Base-by-base conservation (phyloP, 306 rosid genomes). In the Morella rubra region DNA sequence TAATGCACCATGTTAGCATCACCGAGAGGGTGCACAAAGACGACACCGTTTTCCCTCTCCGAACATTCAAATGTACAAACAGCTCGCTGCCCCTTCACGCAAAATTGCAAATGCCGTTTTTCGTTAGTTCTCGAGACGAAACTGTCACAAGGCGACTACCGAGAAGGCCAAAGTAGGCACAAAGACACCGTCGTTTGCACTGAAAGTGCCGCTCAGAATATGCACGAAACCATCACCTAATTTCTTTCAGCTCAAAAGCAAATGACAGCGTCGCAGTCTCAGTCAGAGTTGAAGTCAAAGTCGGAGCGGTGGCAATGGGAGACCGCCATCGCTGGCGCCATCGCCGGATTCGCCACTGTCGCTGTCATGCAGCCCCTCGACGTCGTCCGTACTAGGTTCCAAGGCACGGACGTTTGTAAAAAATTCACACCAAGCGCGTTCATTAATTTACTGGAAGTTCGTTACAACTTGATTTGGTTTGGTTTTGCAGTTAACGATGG, bases 341-440 rank as follows among this genome's bases (percentile, higher is more conserved):
- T 81, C 16, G 98, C 98, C 1, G 98, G 98, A 3, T 92, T 94
- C 76, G 87, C 91, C 80, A 90, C 98, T 16, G 97, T 94, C 15
- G 92, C 91, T 5, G 83, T 81, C 6, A 79, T 87, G 96, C 99
- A 95, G 41, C 99, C 99, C 44, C 96, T 95, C 27, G 99, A 95
- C 80, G 93, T 95, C 46, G 97, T 95, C 73, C 92, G 97, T 69
- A 92, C 99, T 65, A 89, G 97, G 64, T 95, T 95, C 83, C 97
- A 96, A 89, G 97, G 97, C 90, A 27, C 19, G 16, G 27, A 5
- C 54, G 56, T 66, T 41, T 37, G 5, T 24, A 22, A 22, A 58
- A 4, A 58, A 3, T 4, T 58, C 37, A 22, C 64, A 22, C 16
- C 20, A 76, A 56, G n/a, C 62, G 55, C 45, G n/a, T 15, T 40